phyloP scores from a whole-genome alignment of 441 rosid species.

The Arabidopsis lyrata region DNA sequence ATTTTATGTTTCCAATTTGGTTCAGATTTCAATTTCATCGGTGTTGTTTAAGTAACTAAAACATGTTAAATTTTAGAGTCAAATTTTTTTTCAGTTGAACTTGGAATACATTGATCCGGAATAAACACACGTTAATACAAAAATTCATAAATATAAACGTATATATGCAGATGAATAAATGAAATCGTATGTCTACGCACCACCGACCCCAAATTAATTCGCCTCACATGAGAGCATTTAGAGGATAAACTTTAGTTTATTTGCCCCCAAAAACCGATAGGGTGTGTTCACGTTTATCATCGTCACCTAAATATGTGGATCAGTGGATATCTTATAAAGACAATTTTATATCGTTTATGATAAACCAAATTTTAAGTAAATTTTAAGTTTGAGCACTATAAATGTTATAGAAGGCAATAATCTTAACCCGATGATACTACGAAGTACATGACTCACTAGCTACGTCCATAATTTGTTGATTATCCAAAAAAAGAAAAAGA shows the following conservation, averaged over 20 bases:
- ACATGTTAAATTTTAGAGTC: background rate
- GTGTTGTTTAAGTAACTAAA: background rate
- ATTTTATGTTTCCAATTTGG: background rate
- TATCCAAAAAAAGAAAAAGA: background rate
- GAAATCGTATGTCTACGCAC: slow-evolving; percentile 19
- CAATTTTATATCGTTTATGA: background rate
- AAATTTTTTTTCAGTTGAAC: background rate
- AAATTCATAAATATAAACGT: background rate
- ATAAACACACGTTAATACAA: background rate
- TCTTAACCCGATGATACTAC: background rate
- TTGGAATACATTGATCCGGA: slow-evolving; percentile 7
- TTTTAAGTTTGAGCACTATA: background rate
- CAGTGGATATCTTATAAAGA: background rate
- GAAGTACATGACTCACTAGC: background rate
- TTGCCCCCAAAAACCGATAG: slow-evolving; percentile 28
- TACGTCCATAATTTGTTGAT: background rate
- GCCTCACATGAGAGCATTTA: slow-evolving; percentile 30
- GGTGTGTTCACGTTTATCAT: slow-evolving; percentile 25
- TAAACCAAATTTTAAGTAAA: background rate
- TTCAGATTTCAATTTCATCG: background rate
- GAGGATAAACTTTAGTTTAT: slow-evolving; percentile 6
- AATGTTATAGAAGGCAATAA: background rate
- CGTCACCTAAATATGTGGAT: slow-evolving; percentile 2
- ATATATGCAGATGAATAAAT: background rate
- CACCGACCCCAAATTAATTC: slow-evolving; percentile 35